Evolutionary conservation across 352 stramenopile genomes (phyloP), one percentile per base, ranked within the genome.

Genomic region (Globisporangium heterothallicum): DNA sequence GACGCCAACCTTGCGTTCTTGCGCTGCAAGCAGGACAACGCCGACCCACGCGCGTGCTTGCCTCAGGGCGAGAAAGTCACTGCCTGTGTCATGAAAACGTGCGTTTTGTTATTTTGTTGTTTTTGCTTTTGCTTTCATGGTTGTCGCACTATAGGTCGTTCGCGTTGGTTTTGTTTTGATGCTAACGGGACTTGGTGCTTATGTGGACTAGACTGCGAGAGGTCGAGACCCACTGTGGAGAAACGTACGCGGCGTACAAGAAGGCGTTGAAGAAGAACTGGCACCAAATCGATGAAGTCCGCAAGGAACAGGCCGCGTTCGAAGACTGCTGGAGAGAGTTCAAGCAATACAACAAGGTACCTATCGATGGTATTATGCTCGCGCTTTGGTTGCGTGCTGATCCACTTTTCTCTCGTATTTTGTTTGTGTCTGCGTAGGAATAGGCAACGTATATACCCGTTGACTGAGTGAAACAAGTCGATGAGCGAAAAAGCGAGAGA

Each of bases 181-280:
- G 10, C 44, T 51, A 51, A 51, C 22, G n/a, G 13, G n/a, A 25
- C 22, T 22, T 25, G 46, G 18, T 40, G n/a, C 22, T 4, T 36
- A 14, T 21, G 6, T 14, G 12, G 7, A 50, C 18, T 44, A 94
- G 84, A 32, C 69, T 95, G 49, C 78, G 75, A 36, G 74, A 88
- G 48, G 61, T 91, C 10, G 85, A 95, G 63, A 81, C 58, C 32
- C 61, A 93, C 59, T 95, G 85, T 68, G 82, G 80, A n/a, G 82
- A 92, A 42, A 83, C 79, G 45, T 95, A 88, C 72, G 55, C 70
- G 55, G 79, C 79, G 66, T 95, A 94, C 78, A 90, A 94, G 69
- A 78, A 79, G 64, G 84, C 83, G 54, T 65, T 95, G 10, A 88
- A 92, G 74, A 84, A 88, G 71, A 95, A 91, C 72, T 92, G 81